Percentiles rank a stretch among this genome's conserved stretches.
Evolutionary conservation across 2,329 filamentous ascomycete species (phyloP).

Genomic region (Pseudocercospora ulei): DNA sequence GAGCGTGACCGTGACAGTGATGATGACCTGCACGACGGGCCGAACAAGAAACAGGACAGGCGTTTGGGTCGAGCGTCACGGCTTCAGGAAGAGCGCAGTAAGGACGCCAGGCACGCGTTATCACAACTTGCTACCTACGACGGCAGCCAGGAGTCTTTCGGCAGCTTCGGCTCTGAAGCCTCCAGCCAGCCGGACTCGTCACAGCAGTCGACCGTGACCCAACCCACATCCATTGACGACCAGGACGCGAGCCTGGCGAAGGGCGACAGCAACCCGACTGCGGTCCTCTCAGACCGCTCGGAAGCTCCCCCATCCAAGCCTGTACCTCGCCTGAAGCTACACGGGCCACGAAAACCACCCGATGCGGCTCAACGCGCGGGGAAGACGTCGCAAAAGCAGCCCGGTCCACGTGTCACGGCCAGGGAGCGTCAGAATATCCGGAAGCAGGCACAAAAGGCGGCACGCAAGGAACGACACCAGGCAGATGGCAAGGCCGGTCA

Average conservation of each 20-base stretch:
- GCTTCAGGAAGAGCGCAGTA: slow-evolving; percentile 27
- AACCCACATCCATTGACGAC: slow-evolving; percentile 20
- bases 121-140: slow-evolving; percentile 29
- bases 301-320: slow-evolving; percentile 20
- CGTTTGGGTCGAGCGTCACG: slow-evolving; percentile 40
- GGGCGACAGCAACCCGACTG: slow-evolving; percentile 9
- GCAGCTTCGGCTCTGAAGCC: slow-evolving; percentile 30
- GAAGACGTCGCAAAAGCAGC: slow-evolving; percentile 32
- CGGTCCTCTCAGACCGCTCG: slow-evolving; percentile 7
- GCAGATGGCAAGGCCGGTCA: slow-evolving; percentile 16
- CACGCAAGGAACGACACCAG: slow-evolving; percentile 35
- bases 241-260: slow-evolving; percentile 15
- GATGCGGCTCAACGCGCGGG: slow-evolving; percentile 18
- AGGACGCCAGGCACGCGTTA: slow-evolving; percentile 28
- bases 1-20: slow-evolving; percentile 46
- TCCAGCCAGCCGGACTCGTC: slow-evolving; percentile 29
- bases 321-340: slow-evolving; percentile 33
- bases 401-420: slow-evolving; percentile 33
- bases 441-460: slow-evolving; percentile 39
- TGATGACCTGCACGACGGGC: slow-evolving; percentile 40
- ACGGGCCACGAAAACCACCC: slow-evolving; percentile 29
- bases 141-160: slow-evolving; percentile 34
- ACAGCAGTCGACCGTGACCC: slow-evolving; percentile 22
- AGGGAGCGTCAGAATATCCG: slow-evolving; percentile 36
- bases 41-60: slow-evolving; percentile 46